These are phyloP conservation scores for Gleditsia sinensis DNA, from an alignment of 306 rosid genomes.

Conservation along the genomic window DNA sequence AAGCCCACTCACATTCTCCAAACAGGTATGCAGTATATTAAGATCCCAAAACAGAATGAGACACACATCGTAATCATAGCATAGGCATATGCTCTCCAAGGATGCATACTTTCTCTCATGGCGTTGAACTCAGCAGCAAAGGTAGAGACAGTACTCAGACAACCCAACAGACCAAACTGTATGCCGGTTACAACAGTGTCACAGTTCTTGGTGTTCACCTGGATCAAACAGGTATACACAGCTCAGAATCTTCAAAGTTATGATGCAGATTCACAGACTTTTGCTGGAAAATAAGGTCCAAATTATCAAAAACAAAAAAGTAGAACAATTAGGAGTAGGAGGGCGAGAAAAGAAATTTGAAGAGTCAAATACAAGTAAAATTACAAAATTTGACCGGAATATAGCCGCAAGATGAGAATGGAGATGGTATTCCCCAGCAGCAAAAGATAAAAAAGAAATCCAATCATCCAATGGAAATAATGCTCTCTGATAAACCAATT, in stretches of 20 bases:
- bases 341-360: background rate
- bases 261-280: background rate
- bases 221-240: slow-evolving; percentile 18
- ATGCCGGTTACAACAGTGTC: slow-evolving; percentile 52
- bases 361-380: background rate
- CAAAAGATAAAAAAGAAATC: background rate
- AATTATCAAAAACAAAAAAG: background rate
- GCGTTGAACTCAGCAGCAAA: slow-evolving; percentile 74
- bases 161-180: slow-evolving; percentile 67
- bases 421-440: background rate
- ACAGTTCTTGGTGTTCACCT: slow-evolving; percentile 53
- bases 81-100: slow-evolving; percentile 73
- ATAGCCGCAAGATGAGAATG: background rate
- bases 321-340: background rate
- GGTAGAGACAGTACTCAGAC: slow-evolving; percentile 75
- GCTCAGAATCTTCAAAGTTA: slow-evolving; percentile 3
- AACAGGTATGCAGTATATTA: slow-evolving; percentile 58
- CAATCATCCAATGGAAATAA: background rate
- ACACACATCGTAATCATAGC: slow-evolving; percentile 50
- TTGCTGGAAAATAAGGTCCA: background rate
- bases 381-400: too few relatives aligned
- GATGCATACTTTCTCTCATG: slow-evolving; percentile 62
- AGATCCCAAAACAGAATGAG: slow-evolving; percentile 56
- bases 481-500: background rate
- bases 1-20: slow-evolving; percentile 37